These are phyloP conservation scores for Ophiostoma quercus DNA, from an alignment of 2,329 filamentous ascomycete genomes.

Conservation along the genomic window DNA sequence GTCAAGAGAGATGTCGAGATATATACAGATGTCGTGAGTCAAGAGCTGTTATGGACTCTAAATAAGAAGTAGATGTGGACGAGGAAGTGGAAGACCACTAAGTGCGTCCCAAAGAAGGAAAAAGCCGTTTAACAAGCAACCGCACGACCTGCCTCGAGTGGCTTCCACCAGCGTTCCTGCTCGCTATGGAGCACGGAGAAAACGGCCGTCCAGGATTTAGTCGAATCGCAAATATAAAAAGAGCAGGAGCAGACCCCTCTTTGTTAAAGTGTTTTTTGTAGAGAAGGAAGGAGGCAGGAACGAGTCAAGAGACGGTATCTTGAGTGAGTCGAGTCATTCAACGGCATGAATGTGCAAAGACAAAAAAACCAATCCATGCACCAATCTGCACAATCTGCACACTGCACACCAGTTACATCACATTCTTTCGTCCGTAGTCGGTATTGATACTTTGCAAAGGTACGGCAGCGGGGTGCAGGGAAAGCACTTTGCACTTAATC, in stretches of 20 bases:
- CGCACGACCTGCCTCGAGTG: background rate
- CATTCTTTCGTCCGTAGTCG: background rate
- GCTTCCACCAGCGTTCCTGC: too few species aligned
- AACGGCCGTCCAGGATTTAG: background rate
- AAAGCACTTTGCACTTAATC: conserved; percentile 10
- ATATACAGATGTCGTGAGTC: background rate
- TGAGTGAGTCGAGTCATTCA: background rate
- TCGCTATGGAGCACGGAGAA: background rate
- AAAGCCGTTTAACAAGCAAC: background rate
- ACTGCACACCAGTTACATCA: conserved; percentile 2
- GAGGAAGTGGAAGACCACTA: background rate
- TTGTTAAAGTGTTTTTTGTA: conserved; percentile 10
- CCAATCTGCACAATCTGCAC: too few species aligned
- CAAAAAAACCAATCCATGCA: background rate
- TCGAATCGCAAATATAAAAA: conserved; percentile 10
- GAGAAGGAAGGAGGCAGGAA: background rate
- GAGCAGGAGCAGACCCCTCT: background rate
- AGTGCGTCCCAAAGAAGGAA: conserved; percentile 14
- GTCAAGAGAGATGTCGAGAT: background rate
- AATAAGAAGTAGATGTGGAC: background rate
- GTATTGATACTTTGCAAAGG: background rate
- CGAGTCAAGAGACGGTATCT: background rate
- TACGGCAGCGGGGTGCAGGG: background rate
- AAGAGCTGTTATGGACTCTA: background rate
- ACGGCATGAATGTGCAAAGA: too few species aligned